These are phyloP conservation scores for Irpex rosettiformis DNA, from an alignment of 1,284 basidiomycete species.

Conservation along the genomic window DNA sequence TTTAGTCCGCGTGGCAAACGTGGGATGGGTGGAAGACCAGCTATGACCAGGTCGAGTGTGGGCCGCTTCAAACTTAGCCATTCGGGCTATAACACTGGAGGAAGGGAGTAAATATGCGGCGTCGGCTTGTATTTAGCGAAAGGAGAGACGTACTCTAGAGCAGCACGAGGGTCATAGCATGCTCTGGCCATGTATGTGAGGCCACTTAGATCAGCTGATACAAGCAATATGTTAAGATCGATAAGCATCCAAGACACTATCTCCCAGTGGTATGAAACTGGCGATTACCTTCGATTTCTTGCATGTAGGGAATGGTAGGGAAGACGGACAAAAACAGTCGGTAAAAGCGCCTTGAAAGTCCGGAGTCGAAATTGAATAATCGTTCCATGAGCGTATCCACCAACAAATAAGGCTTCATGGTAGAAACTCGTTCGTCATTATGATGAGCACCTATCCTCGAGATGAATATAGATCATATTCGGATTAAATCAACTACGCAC, in stretches of 20 bases:
- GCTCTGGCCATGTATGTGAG: constrained; percentile 71
- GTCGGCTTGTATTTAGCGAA: constrained; percentile 56
- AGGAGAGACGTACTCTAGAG: constrained; percentile 57
- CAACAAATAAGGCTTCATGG: constrained; percentile 50
- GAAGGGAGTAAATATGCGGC: constrained; percentile 28
- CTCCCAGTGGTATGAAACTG: background rate
- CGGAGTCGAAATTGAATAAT: constrained; percentile 56
- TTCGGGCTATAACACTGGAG: constrained; percentile 4
- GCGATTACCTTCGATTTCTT: constrained; percentile 72
- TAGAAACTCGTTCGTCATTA: constrained; percentile 65
- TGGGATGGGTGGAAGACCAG: constrained; percentile 77
- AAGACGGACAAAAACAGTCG: constrained; percentile 51
- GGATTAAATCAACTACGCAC: constrained; percentile 31
- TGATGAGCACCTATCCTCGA: constrained; percentile 68
- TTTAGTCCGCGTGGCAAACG: constrained; percentile 64
- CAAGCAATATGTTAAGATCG: constrained; percentile 1
- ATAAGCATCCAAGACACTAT: background rate
- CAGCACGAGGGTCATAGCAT: constrained; percentile 77
- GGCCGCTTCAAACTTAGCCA: constrained; percentile 36
- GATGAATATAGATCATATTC: constrained; percentile 1
- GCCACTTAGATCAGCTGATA: constrained; percentile 75
- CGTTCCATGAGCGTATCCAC: constrained; percentile 47
- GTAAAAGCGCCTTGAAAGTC: constrained; percentile 45
- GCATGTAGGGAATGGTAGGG: constrained; percentile 80
- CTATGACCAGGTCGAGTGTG: constrained; percentile 29